Percentiles rank a stretch among this genome's conserved stretches.
Evolutionary conservation across 257 asterid species (phyloP).

Genomic region (Haberlea rhodopensis): DNA sequence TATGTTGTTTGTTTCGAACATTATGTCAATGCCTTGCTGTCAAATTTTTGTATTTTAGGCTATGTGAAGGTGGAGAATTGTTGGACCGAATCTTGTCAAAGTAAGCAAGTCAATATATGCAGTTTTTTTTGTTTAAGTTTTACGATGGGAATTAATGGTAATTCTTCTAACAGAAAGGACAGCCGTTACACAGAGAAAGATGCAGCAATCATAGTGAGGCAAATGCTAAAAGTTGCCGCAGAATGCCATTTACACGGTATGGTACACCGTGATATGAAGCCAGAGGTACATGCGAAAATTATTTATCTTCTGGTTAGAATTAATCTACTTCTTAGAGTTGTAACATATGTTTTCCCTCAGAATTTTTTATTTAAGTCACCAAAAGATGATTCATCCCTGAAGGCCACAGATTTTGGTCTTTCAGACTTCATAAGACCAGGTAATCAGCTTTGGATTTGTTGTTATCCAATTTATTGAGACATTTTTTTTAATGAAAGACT

Average conservation of each 20-base stretch:
- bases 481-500: neutral
- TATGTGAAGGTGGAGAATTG: slow-evolving; percentile 98
- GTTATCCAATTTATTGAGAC: neutral
- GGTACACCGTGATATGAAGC: slow-evolving; percentile 99
- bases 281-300: slow-evolving; percentile 60
- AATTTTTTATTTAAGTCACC: slow-evolving; percentile 90
- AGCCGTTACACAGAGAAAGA: slow-evolving; percentile 98
- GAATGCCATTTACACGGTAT: slow-evolving; percentile 98
- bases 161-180: slow-evolving; percentile 72
- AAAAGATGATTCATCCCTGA: slow-evolving; percentile 75
- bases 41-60: slow-evolving; percentile 39
- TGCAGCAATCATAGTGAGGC: slow-evolving; percentile 94
- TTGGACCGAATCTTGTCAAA: slow-evolving; percentile 90
- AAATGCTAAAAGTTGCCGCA: slow-evolving; percentile 98
- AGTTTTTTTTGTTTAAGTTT: slow-evolving; percentile 7
- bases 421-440: slow-evolving; percentile 98
- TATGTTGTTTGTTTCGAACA: slow-evolving; percentile 16
- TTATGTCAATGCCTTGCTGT: slow-evolving; percentile 20
- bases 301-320: slow-evolving; percentile 2
- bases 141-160: slow-evolving; percentile 25
- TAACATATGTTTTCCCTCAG: slow-evolving; percentile 41
- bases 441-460: slow-evolving; percentile 27
- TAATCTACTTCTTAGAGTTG: slow-evolving; percentile 21
- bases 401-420: slow-evolving; percentile 99
- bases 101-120: slow-evolving; percentile 43